phyloP scores from a whole-genome alignment of 495 filamentous ascomycete genomes.

The Penicillium cataractarum region DNA sequence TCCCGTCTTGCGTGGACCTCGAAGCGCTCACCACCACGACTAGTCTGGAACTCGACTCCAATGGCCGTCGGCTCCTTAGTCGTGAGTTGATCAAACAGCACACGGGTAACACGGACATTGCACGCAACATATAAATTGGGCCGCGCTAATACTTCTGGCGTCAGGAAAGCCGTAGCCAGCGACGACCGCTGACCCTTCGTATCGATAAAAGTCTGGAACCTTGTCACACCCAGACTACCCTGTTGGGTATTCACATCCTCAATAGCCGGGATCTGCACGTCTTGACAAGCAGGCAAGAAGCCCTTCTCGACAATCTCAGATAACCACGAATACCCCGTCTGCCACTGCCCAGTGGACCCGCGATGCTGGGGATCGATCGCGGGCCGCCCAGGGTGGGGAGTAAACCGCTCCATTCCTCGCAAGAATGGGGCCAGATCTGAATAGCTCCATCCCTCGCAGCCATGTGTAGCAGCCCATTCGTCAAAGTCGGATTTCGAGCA shows the following conservation, averaged over 20 bases:
- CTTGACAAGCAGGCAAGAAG: conserved; percentile 26
- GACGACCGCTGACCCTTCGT: conserved; percentile 28
- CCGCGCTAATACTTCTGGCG: conserved; percentile 18
- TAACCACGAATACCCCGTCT: conserved; percentile 26
- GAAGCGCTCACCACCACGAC: conserved; percentile 22
- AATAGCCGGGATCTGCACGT: conserved; percentile 7
- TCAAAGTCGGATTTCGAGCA: conserved; percentile 26
- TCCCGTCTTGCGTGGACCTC: conserved; percentile 26
- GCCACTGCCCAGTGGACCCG: conserved; percentile 20
- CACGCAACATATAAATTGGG: conserved; percentile 28
- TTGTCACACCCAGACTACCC: conserved; percentile 23
- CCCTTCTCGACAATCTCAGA: conserved; percentile 28
- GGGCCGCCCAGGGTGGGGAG: conserved; percentile 19
- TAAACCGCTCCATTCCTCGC: conserved; percentile 27
- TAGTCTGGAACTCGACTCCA: conserved; percentile 25
- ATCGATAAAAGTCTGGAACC: conserved; percentile 29
- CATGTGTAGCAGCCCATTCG: conserved; percentile 23
- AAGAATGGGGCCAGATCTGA: conserved; percentile 21
- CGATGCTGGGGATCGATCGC: conserved; percentile 20
- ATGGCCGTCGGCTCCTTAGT: conserved; percentile 12
- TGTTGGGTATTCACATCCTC: conserved; percentile 14
- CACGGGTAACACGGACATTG: conserved; percentile 20
- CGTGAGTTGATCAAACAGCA: conserved; percentile 23
- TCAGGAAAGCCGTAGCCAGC: conserved; percentile 26
- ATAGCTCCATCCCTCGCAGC: conserved; percentile 27